Evolutionary conservation across 2,329 filamentous ascomycete genomes (phyloP).

Genomic region (Alternaria incomplexa): DNA sequence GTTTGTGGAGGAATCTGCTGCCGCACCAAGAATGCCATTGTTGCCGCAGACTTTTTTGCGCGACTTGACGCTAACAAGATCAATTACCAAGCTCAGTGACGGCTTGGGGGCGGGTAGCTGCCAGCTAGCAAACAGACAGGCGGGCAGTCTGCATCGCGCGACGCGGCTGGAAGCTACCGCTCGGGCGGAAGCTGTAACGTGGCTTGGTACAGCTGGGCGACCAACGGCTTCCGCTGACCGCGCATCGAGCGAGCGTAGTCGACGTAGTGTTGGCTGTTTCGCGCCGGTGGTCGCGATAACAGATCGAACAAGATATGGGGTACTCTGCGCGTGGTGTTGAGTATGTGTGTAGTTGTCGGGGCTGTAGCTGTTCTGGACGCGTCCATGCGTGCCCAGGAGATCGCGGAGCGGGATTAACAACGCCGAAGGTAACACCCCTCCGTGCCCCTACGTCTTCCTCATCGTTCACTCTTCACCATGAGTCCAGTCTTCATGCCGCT

Average conservation of each 20-base stretch:
- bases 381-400: background rate
- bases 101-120: slow-evolving; percentile 10
- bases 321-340: background rate
- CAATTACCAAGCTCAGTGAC: slow-evolving; percentile 9
- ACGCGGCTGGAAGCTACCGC: slow-evolving; percentile 2
- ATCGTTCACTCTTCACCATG: background rate
- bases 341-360: background rate
- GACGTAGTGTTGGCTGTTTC: background rate
- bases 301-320: background rate
- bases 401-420: background rate
- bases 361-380: background rate
- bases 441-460: background rate
- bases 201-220: slow-evolving; percentile 22
- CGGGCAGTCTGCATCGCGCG: background rate
- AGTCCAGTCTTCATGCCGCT: background rate
- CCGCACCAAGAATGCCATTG: background rate
- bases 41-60: background rate
- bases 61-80: slow-evolving; percentile 4
- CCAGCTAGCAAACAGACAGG: slow-evolving; percentile 6
- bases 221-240: background rate
- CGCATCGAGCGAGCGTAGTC: slow-evolving; percentile 21
- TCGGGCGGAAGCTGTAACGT: background rate
- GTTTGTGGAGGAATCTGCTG: background rate
- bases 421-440: background rate
- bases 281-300: background rate